Evolutionary conservation across 2,329 filamentous ascomycete species (phyloP), one percentile per base, ranked within the genome.

Genomic region (Sporothrix curviconia): DNA sequence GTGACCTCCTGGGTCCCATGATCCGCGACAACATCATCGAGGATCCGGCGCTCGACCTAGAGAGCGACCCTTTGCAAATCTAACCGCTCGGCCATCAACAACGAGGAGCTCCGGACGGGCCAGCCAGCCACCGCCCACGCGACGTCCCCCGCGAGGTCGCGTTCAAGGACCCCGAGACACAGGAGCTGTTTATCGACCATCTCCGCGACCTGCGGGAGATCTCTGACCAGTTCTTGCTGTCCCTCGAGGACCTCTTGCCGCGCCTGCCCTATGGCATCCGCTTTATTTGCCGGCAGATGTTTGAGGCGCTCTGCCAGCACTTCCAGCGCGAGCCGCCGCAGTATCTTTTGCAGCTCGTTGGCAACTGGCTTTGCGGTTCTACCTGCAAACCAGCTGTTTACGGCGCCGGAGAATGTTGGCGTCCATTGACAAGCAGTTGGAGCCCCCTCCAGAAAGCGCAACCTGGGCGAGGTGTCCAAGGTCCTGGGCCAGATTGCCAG

Each of bases 1-100:
- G 92, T 60, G 90, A 95, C 63, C 77, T 96, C 1, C 77, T 97
- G 4, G 90, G 91, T 0, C 85, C 89, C 1, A 73, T 99, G 49
- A 87, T 99, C 64, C 87, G 89, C 61, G 89, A 95, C 68, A 92
- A 94, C 67, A 91, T 99, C 66, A 86, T 97, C 56, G 94, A 96
- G 56, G 94, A 96, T 64, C 86, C 91, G 12, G 87, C 86, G 5
- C 78, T 99, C 34, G 92, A 99, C 69, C 78, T 99, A 25, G 94
- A 99, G 72, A 96, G 92, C 69, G 94, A 99, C 67, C 94, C 94
- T 0, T 87, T 97, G 77, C 92, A 97, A 65, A 99, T 99, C 58
- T 97, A 99, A n/a, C 72, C 84, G 89, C 42, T 94, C 91, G 5
- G 86, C 90, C 14, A 95, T 99, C 74, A 97, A 95, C 74, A 96